These are phyloP conservation scores for Epichloe brachyelytri DNA, from an alignment of 2,329 filamentous ascomycete species.

Conservation along the genomic window DNA sequence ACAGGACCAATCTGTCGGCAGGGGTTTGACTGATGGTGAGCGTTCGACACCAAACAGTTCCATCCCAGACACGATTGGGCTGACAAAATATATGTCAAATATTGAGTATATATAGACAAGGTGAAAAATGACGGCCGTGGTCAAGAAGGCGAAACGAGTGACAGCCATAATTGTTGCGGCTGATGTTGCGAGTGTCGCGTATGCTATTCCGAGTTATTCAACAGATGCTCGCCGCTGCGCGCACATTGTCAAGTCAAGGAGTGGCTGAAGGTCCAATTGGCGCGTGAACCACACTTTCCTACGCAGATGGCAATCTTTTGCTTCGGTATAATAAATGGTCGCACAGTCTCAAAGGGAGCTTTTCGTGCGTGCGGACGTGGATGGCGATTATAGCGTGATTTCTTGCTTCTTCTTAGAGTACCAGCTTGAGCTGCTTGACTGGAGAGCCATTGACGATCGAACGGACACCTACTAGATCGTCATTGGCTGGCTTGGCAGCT, in stretches of 20 bases:
- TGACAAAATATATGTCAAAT: slow-evolving; percentile 98
- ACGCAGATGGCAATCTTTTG: too few species aligned
- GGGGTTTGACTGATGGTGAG: slow-evolving; percentile 51
- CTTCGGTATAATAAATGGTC: too few species aligned
- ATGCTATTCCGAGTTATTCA: neutral
- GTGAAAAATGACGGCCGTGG: slow-evolving; percentile 84
- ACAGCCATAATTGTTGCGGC: slow-evolving; percentile 37
- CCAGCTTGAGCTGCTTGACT: too few species aligned
- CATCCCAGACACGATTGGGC: slow-evolving; percentile 95
- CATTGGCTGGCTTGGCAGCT: too few species aligned
- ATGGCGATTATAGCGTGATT: too few species aligned
- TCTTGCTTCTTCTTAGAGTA: too few species aligned
- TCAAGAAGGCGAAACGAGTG: slow-evolving; percentile 68
- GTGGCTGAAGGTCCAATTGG: neutral
- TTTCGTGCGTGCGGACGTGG: too few species aligned
- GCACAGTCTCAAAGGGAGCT: too few species aligned
- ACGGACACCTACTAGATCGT: too few species aligned
- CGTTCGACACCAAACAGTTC: slow-evolving; percentile 60
- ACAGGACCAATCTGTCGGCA: slow-evolving; percentile 65
- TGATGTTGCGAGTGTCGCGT: neutral
- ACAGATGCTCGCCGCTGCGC: neutral
- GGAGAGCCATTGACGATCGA: too few species aligned
- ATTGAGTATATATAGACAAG: slow-evolving; percentile 89
- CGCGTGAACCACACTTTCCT: neutral
- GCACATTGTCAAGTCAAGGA: neutral